Conservation (phyloP, 768 basidiomycete genomes). For the Leccinum rimulosum region DNA sequence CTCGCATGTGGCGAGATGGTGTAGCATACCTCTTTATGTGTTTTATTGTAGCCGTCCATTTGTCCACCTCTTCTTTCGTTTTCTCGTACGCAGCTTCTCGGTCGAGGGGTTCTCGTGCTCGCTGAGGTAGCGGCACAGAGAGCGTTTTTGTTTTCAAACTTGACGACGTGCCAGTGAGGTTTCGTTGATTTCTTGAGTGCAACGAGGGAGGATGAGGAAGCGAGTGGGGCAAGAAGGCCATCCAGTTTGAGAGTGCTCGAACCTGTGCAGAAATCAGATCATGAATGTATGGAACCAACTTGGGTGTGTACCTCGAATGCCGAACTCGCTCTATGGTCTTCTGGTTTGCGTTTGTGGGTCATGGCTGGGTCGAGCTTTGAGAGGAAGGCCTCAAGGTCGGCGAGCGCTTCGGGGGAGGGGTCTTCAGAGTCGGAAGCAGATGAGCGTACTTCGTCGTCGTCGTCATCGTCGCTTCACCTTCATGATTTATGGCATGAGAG, state of each 20-base stretch:
- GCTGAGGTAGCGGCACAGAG: slow-evolving; percentile 80
- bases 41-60: slow-evolving; percentile 93
- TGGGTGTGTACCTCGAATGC: slow-evolving; percentile 44
- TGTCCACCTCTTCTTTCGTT: slow-evolving; percentile 88
- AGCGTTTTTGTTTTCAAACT: slow-evolving; percentile 59
- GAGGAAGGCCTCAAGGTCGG: slow-evolving; percentile 71
- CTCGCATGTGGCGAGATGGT: neutral
- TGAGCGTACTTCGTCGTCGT: slow-evolving; percentile 46
- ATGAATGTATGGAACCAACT: neutral
- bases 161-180: slow-evolving; percentile 50
- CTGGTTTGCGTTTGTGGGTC: slow-evolving; percentile 55
- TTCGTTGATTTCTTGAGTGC: slow-evolving; percentile 72
- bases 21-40: slow-evolving; percentile 74
- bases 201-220: slow-evolving; percentile 53
- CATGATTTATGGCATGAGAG: too few species aligned
- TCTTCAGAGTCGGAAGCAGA: slow-evolving; percentile 48
- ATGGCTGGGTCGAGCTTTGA: slow-evolving; percentile 55
- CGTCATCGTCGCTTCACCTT: slow-evolving; percentile 17
- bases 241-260: slow-evolving; percentile 57
- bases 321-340: slow-evolving; percentile 67
- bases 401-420: slow-evolving; percentile 54
- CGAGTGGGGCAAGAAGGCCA: slow-evolving; percentile 74
- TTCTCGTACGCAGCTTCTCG: slow-evolving; percentile 93
- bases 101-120: slow-evolving; percentile 86
- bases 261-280: slow-evolving; percentile 15